phyloP scores from a whole-genome alignment of 805 yeast species.

The Wickerhamomyces strasburgensis region DNA sequence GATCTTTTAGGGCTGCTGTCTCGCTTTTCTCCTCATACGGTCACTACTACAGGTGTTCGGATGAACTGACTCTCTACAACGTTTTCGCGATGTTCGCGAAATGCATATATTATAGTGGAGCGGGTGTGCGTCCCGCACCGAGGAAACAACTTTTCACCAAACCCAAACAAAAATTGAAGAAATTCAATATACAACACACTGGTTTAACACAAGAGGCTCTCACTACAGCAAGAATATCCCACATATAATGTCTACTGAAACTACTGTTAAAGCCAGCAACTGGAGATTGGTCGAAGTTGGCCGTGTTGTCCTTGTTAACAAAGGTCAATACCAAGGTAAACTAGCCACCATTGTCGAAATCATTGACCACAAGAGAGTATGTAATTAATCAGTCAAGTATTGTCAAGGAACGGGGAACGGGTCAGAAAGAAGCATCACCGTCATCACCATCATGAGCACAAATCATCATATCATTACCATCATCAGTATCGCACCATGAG shows the following conservation, averaged over 20 bases:
- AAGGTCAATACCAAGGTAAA: conserved; percentile 68
- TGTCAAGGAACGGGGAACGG: not conserved
- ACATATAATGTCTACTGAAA: conserved; percentile 57
- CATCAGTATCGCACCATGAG: too few relatives aligned
- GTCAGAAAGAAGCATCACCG: too few relatives aligned
- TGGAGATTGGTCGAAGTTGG: conserved; percentile 99
- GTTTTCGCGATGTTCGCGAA: not conserved
- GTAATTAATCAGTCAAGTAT: conserved; percentile 28
- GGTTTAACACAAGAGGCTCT: conserved; percentile 8
- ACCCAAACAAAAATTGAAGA: not conserved
- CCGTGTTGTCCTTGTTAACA: conserved; percentile 92
- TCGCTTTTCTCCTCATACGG: too few relatives aligned
- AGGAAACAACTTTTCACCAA: not conserved
- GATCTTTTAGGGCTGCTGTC: not conserved
- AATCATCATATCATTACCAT: too few relatives aligned
- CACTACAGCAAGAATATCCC: conserved; percentile 11
- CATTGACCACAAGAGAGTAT: conserved; percentile 98
- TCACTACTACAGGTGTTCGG: not conserved
- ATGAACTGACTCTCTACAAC: not conserved
- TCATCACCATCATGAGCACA: too few relatives aligned
- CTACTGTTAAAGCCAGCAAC: conserved; percentile 91
- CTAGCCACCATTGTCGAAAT: conserved; percentile 97
- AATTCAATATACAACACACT: not conserved
- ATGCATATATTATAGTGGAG: too few relatives aligned
- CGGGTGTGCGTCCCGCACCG: not conserved